Percentiles rank a stretch among this genome's conserved stretches.
These are phyloP conservation scores for Fusarium sp. DNA, from an alignment of 2,329 filamentous ascomycete genomes.

Conservation along the genomic window DNA sequence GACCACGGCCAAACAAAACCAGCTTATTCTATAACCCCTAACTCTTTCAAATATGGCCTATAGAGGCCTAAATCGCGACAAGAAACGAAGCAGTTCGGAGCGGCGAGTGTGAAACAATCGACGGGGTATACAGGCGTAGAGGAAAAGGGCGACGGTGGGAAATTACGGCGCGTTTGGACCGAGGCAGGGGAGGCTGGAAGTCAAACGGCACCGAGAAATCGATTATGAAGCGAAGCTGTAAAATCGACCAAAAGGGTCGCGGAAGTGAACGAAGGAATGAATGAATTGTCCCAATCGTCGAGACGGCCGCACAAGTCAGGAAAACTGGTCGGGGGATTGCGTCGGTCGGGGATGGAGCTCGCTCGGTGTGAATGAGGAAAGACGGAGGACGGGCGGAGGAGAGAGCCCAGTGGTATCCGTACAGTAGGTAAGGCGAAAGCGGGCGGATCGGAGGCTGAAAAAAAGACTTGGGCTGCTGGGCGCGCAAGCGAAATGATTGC, in stretches of 20 bases:
- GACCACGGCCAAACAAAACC: constrained; percentile 32
- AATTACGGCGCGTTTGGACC: constrained; percentile 35
- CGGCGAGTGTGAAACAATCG: constrained; percentile 17
- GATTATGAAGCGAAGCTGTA: constrained; percentile 22
- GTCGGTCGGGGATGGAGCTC: constrained; percentile 44
- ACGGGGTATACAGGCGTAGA: constrained; percentile 16
- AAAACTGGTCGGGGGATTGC: constrained; percentile 37
- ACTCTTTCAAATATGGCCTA: constrained; percentile 41
- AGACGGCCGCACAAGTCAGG: constrained; percentile 34
- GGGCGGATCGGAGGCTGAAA: constrained; percentile 57
- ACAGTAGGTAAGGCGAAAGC: constrained; percentile 40
- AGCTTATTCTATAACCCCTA: constrained; percentile 39
- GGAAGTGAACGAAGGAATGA: constrained; percentile 22
- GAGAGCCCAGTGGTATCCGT: constrained; percentile 27
- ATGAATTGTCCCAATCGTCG: constrained; percentile 20
- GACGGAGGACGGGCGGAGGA: constrained; percentile 38
- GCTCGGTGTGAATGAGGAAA: constrained; percentile 43
- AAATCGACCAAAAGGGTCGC: constrained; percentile 11
- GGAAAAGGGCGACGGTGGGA: constrained; percentile 31
- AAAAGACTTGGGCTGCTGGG: constrained; percentile 41
- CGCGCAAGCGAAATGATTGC: constrained; percentile 64
- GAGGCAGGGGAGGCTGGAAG: constrained; percentile 30
- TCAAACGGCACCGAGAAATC: constrained; percentile 22
- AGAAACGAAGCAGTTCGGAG: constrained; percentile 27
- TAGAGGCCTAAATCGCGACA: constrained; percentile 33